phyloP scores from a whole-genome alignment of 805 yeast genomes.

The Monosporozyma siamensis region DNA sequence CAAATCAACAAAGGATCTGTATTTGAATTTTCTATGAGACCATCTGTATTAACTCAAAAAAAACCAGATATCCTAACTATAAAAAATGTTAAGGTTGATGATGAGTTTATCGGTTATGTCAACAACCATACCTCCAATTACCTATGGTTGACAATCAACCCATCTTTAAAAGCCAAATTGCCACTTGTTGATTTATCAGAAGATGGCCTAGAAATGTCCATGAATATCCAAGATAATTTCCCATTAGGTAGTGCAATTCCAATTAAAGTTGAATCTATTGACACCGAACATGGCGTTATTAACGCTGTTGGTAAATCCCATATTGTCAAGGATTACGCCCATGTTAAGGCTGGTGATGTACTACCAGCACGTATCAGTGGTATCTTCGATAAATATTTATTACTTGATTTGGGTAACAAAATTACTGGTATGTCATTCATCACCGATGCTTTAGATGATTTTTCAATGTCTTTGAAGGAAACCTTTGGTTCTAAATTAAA shows the following conservation, averaged over 20 bases:
- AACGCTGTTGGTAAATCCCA: conserved; percentile 41
- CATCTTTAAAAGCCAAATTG: conserved; percentile 56
- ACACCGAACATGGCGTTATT: conserved; percentile 43
- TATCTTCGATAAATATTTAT: conserved; percentile 48
- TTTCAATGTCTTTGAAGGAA: conserved; percentile 42
- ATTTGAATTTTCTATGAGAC: conserved; percentile 54
- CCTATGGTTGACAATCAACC: conserved; percentile 62
- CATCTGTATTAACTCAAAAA: conserved; percentile 29
- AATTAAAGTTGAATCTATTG: conserved; percentile 46
- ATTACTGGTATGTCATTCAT: conserved; percentile 50
- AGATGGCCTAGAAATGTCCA: conserved; percentile 38
- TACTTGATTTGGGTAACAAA: conserved; percentile 59
- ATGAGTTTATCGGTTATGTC: conserved; percentile 49
- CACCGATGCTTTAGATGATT: conserved; percentile 72
- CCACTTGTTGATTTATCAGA: conserved; percentile 55
- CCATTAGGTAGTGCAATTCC: conserved; percentile 67
- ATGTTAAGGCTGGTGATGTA: conserved; percentile 44
- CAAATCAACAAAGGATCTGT: conserved; percentile 45
- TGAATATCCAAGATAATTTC: conserved; percentile 43
- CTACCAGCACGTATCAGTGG: conserved; percentile 56
- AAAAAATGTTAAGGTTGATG: conserved; percentile 40
- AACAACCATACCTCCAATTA: conserved; percentile 53
- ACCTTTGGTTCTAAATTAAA: conserved; percentile 37
- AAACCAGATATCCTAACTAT: conserved; percentile 30
- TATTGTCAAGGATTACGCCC: conserved; percentile 34